Conservation (phyloP, 208 protist species). For the Leishmania gerbilli region DNA sequence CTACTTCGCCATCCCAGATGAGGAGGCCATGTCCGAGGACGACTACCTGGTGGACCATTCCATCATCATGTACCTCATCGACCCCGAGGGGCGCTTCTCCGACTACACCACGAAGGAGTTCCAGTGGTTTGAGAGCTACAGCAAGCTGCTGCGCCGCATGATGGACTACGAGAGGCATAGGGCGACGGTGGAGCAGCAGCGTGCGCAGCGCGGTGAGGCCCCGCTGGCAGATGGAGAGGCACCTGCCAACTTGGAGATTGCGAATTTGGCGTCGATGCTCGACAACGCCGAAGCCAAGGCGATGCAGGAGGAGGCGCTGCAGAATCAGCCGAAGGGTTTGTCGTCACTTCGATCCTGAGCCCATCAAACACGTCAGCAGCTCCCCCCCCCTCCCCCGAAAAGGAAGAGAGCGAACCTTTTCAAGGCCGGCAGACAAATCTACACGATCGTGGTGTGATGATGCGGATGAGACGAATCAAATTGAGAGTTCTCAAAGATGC, state of each 20-base stretch:
- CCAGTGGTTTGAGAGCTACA: constrained; percentile 85
- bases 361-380: background rate
- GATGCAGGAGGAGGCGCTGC: constrained; percentile 31
- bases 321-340: constrained; percentile 23
- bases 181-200: constrained; percentile 34
- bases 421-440: background rate
- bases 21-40: constrained; percentile 75
- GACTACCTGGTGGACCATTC: constrained; percentile 97
- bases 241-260: constrained; percentile 56
- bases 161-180: constrained; percentile 73
- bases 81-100: constrained; percentile 86
- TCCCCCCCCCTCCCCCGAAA: background rate
- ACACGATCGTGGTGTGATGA: background rate
- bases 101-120: constrained; percentile 92
- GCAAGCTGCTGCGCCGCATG: constrained; percentile 80
- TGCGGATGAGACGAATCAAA: background rate
- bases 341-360: constrained; percentile 16
- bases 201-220: constrained; percentile 22
- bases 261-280: constrained; percentile 58
- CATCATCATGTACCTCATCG: constrained; percentile 95
- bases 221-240: constrained; percentile 26
- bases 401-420: background rate
- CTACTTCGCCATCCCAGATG: constrained; percentile 86
- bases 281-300: constrained; percentile 37
- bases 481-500: background rate